Conservation (phyloP, 805 yeast genomes). For the Kluyveromyces starmeri region DNA sequence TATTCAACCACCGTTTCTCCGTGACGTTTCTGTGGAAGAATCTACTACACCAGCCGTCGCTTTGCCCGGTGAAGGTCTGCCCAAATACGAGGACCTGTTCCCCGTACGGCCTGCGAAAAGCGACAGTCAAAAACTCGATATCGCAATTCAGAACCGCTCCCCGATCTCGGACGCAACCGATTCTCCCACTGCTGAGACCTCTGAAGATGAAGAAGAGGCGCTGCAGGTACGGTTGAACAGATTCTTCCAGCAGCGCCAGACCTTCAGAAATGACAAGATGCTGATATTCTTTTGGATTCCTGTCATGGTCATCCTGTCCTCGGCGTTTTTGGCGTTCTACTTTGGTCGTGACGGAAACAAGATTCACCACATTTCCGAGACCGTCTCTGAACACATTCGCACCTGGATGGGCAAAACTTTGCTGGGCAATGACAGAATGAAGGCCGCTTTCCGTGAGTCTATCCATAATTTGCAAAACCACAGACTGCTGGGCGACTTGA, state of each 20-base stretch:
- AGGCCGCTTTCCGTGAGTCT: conserved; percentile 33
- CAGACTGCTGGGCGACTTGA: conserved; percentile 1
- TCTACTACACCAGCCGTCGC: not conserved
- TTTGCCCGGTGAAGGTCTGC: conserved; percentile 40
- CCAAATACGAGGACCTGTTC: conserved; percentile 67
- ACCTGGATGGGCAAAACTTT: conserved; percentile 38
- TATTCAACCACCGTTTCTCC: conserved; percentile 6
- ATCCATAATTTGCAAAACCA: conserved; percentile 21
- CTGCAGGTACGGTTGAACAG: conserved; percentile 30
- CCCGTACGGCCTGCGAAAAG: conserved; percentile 33
- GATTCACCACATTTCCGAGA: conserved; percentile 21
- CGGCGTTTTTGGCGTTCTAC: conserved; percentile 34
- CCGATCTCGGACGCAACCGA: conserved; percentile 8
- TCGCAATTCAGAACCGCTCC: not conserved
- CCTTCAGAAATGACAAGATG: conserved; percentile 66
- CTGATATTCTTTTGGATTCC: conserved; percentile 90
- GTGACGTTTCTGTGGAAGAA: not conserved
- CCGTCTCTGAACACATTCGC: conserved; percentile 34
- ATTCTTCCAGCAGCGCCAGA: conserved; percentile 36
- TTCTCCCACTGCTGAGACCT: conserved; percentile 18
- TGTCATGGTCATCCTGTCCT: conserved; percentile 46
- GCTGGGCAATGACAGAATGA: conserved; percentile 45
- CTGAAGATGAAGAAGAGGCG: conserved; percentile 28
- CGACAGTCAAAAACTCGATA: not conserved
- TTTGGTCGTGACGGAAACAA: conserved; percentile 31